phyloP scores from a whole-genome alignment of 1,139 yeast genomes.

The Debaryomyces coudertii region DNA sequence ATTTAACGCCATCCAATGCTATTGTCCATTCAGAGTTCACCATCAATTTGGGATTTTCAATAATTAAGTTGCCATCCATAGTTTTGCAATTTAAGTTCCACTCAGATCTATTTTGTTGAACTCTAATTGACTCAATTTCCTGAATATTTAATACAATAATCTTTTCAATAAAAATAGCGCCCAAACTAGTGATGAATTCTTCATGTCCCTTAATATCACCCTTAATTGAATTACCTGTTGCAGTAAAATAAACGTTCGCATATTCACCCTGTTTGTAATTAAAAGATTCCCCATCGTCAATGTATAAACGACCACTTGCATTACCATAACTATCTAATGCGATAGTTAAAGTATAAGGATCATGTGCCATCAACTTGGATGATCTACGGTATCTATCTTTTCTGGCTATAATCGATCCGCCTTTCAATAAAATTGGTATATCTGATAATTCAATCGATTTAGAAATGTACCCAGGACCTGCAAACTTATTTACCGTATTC shows the following conservation, averaged over 20 bases:
- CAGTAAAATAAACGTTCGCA: conserved; percentile 41
- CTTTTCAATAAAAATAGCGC: conserved; percentile 53
- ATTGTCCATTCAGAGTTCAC: conserved; percentile 57
- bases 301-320: conserved; percentile 62
- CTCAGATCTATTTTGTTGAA: conserved; percentile 36
- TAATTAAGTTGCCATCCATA: conserved; percentile 27
- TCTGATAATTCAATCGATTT: conserved; percentile 54
- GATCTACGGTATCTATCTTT: conserved; percentile 83
- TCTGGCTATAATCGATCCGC: conserved; percentile 73
- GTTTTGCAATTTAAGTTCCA: conserved; percentile 36
- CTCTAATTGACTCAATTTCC: conserved; percentile 23
- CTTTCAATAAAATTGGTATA: conserved; percentile 74
- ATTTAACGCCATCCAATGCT: conserved; percentile 10
- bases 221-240: conserved; percentile 15
- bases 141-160: conserved; percentile 55
- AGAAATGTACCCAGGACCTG: conserved; percentile 20
- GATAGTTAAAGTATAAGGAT: conserved; percentile 80
- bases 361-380: conserved; percentile 70
- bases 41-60: conserved; percentile 58
- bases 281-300: conserved; percentile 84
- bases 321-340: conserved; percentile 54
- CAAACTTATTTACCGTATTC: conserved; percentile 10
- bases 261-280: conserved; percentile 55
- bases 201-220: conserved; percentile 8
- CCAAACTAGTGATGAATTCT: conserved; percentile 20